Percentiles rank a stretch among this genome's conserved stretches.
Conservation (phyloP, 1,284 basidiomycete genomes). For the Cutaneotrichosporon sp. region DNA sequence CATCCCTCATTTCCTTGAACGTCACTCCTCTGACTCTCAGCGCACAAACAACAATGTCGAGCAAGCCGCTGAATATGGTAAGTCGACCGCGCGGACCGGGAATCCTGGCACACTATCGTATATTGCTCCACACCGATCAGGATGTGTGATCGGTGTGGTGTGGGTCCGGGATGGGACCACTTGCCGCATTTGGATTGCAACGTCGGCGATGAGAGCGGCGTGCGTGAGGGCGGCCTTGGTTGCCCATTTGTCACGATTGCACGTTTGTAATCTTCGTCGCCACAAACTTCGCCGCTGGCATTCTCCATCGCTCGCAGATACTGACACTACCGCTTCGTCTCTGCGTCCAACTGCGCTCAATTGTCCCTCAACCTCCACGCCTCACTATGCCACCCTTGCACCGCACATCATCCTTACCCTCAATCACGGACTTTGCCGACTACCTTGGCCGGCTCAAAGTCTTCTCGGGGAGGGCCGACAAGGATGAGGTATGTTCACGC, state of each 20-base stretch:
- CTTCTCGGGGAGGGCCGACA: conserved; percentile 42
- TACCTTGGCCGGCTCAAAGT: conserved; percentile 45
- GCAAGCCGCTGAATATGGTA: conserved; percentile 44
- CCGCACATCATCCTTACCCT: conserved; percentile 43
- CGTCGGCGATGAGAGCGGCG: background rate
- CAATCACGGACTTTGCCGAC: conserved; percentile 40
- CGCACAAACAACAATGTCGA: conserved; percentile 38
- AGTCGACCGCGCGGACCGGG: conserved; percentile 14
- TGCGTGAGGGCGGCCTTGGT: too few relatives aligned
- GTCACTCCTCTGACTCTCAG: conserved; percentile 17
- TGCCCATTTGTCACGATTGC: too few relatives aligned
- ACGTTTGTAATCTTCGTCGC: too few relatives aligned
- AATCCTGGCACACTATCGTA: background rate
- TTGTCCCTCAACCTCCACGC: too few relatives aligned
- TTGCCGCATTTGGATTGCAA: background rate
- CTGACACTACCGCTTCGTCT: background rate
- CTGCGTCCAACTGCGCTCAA: too few relatives aligned
- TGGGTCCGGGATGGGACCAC: background rate
- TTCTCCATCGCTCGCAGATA: too few relatives aligned
- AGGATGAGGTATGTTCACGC: conserved; percentile 44
- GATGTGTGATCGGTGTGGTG: too few relatives aligned
- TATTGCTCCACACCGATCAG: background rate
- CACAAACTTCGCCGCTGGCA: too few relatives aligned
- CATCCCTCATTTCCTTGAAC: background rate
- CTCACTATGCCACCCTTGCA: conserved; percentile 37